These are phyloP conservation scores for Claviceps sp. DNA, from an alignment of 2,329 filamentous ascomycete genomes.

Conservation along the genomic window DNA sequence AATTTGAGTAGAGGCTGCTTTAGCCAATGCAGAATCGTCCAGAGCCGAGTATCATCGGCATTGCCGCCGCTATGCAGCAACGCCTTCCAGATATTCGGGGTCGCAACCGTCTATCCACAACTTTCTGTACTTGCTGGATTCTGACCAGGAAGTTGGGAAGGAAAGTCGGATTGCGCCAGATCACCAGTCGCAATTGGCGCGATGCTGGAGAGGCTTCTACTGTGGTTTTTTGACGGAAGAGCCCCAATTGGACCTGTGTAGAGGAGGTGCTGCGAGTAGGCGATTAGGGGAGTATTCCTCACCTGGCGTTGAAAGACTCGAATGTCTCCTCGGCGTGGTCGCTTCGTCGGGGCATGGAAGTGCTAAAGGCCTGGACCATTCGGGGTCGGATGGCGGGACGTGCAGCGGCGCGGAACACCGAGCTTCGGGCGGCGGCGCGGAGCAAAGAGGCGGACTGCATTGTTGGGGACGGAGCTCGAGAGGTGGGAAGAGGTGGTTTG, in stretches of 20 bases:
- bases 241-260: background rate
- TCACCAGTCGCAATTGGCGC: no score
- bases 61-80: background rate
- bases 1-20: background rate
- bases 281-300: constrained; percentile 24
- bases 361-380: constrained; percentile 50
- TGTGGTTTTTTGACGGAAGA: background rate
- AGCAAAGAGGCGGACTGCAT: constrained; percentile 58
- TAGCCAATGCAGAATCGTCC: background rate
- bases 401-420: constrained; percentile 51
- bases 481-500: constrained; percentile 1
- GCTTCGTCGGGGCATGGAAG: constrained; percentile 39
- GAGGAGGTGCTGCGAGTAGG: background rate
- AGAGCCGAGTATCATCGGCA: background rate
- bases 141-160: background rate
- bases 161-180: no score
- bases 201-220: background rate
- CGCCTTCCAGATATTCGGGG: background rate
- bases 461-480: constrained; percentile 10
- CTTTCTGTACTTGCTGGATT: background rate
- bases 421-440: constrained; percentile 57
- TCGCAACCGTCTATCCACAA: background rate
- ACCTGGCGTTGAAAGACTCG: constrained; percentile 98
- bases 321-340: constrained; percentile 90
- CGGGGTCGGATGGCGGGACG: constrained; percentile 41